These are phyloP conservation scores for Gossypium rotundifolium DNA, from an alignment of 345 rosid species.

Conservation along the genomic window DNA sequence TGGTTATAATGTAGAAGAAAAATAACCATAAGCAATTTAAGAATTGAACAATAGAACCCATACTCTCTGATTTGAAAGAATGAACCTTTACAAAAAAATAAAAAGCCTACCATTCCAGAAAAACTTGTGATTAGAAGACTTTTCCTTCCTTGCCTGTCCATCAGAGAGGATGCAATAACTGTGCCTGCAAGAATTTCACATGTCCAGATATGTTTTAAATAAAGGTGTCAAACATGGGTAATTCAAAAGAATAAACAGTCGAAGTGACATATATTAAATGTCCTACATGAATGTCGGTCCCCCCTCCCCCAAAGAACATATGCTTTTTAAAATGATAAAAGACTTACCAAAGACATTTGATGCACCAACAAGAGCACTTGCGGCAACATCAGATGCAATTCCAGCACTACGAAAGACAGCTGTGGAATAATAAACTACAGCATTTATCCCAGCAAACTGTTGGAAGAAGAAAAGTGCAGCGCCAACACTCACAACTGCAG, in stretches of 20 bases:
- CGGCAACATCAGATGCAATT: slow-evolving; percentile 90
- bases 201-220: background rate
- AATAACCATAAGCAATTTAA: background rate
- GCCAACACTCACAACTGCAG: slow-evolving; percentile 95
- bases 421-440: slow-evolving; percentile 96
- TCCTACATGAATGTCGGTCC: background rate
- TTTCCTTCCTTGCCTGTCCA: slow-evolving; percentile 97
- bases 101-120: slow-evolving; percentile 68
- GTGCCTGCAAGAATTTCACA: slow-evolving; percentile 54
- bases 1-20: background rate
- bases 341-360: slow-evolving; percentile 83
- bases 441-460: slow-evolving; percentile 97
- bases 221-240: background rate
- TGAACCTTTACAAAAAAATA: background rate
- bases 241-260: background rate
- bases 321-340: background rate
- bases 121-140: slow-evolving; percentile 87
- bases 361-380: slow-evolving; percentile 99
- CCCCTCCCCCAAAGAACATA: background rate
- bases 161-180: slow-evolving; percentile 86
- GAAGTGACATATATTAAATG: background rate
- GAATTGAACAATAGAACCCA: background rate
- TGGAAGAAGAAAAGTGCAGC: slow-evolving; percentile 97
- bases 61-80: background rate
- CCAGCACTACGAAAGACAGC: slow-evolving; percentile 94